Evolutionary conservation across 1,284 basidiomycete species (phyloP).

Genomic region (Tranzscheliella williamsii): DNA sequence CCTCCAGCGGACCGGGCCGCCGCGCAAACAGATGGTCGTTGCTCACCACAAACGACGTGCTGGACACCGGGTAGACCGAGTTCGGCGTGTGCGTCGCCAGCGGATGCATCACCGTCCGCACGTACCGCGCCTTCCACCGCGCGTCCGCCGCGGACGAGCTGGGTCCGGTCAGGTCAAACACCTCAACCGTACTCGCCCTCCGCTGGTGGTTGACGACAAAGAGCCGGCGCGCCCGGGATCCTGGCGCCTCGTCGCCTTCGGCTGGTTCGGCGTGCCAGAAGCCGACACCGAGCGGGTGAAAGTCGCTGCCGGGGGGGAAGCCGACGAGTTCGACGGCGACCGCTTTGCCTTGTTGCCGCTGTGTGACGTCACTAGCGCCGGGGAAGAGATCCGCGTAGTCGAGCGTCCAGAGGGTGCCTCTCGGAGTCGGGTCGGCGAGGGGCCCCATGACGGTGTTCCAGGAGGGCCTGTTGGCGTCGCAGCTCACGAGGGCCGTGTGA

Average conservation of each 20-base stretch:
- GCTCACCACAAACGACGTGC: slow-evolving; percentile 70
- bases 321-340: slow-evolving; percentile 4
- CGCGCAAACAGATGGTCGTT: slow-evolving; percentile 73
- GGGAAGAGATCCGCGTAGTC: slow-evolving; percentile 3
- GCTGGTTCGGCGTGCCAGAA: too few relatives aligned
- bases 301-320: slow-evolving; percentile 6
- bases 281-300: slow-evolving; percentile 32
- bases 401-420: slow-evolving; percentile 20
- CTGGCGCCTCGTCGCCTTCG: too few relatives aligned
- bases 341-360: not conserved
- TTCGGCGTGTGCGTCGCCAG: slow-evolving; percentile 65
- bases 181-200: slow-evolving; percentile 6
- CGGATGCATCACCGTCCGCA: slow-evolving; percentile 10
- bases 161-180: slow-evolving; percentile 10
- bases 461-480: slow-evolving; percentile 14
- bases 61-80: slow-evolving; percentile 69
- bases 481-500: slow-evolving; percentile 19
- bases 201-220: slow-evolving; percentile 16
- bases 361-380: not conserved
- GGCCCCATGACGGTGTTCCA: slow-evolving; percentile 47
- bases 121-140: slow-evolving; percentile 14
- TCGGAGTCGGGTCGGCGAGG: not conserved
- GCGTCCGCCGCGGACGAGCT: not conserved
- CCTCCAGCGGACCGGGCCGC: slow-evolving; percentile 57
- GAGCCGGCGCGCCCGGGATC: too few relatives aligned